A percentile compares a stretch with the other conserved stretches of the same genome.
phyloP scores from a whole-genome alignment of 768 basidiomycete genomes.

The Exidia glandulosa region DNA sequence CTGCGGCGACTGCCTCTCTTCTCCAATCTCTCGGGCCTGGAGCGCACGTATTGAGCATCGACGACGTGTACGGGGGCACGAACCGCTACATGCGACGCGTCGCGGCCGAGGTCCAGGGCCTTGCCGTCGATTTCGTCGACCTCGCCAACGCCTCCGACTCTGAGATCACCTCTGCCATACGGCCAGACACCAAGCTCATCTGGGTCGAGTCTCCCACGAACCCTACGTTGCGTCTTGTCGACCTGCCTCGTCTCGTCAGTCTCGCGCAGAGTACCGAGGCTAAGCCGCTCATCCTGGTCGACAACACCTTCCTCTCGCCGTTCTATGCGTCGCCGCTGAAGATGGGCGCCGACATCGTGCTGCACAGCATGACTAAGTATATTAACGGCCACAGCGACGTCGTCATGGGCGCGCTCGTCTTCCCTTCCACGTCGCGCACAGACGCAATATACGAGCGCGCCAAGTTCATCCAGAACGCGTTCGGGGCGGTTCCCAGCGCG shows the following conservation, averaged over 20 bases:
- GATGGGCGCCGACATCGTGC: constrained; percentile 63
- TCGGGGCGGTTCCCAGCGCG: constrained; percentile 73
- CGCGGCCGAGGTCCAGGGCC: constrained; percentile 46
- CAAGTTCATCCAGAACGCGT: constrained; percentile 83
- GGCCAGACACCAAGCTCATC: constrained; percentile 75
- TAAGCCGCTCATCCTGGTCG: constrained; percentile 71
- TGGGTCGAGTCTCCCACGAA: constrained; percentile 97
- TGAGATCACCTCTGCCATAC: constrained; percentile 54
- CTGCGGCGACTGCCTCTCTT: constrained; percentile 75
- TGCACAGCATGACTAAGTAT: constrained; percentile 84
- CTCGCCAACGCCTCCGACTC: constrained; percentile 60
- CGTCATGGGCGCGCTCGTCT: constrained; percentile 75
- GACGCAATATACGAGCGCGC: constrained; percentile 40
- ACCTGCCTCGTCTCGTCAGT: constrained; percentile 56
- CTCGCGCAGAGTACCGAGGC: constrained; percentile 18
- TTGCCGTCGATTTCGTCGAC: constrained; percentile 72
- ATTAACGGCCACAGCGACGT: constrained; percentile 92
- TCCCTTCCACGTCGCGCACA: constrained; percentile 37
- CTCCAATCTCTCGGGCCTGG: constrained; percentile 61
- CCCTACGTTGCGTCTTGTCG: constrained; percentile 80
- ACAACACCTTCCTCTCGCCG: constrained; percentile 91
- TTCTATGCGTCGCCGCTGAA: constrained; percentile 84
- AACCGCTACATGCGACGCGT: constrained; percentile 73
- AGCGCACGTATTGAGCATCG: constrained; percentile 77
- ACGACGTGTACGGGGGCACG: constrained; percentile 92